Evolutionary conservation across 192 early-diverging fungal genomes (phyloP).

Genomic region (Backusella parvicylindrica): DNA sequence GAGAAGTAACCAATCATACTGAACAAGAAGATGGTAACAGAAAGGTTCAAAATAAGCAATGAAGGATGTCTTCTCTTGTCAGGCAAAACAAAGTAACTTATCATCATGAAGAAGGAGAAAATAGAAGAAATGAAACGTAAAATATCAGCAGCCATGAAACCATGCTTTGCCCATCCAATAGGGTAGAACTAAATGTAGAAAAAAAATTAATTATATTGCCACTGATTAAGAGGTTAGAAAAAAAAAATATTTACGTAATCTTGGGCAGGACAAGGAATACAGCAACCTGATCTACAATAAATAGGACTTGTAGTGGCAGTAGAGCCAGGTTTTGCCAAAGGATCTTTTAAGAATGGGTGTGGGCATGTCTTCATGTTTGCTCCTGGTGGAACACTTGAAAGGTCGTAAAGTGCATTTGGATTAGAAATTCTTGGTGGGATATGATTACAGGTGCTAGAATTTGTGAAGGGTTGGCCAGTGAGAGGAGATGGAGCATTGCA

Average conservation of each 20-base stretch:
- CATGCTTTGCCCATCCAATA: constrained; percentile 31
- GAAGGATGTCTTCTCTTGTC: constrained; percentile 47
- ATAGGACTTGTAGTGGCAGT: constrained; percentile 14
- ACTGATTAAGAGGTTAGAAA: neutral
- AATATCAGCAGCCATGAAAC: constrained; percentile 41
- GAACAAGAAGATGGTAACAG: constrained; percentile 46
- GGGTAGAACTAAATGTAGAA: constrained; percentile 33
- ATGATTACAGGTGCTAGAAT: neutral
- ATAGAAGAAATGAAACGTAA: constrained; percentile 41
- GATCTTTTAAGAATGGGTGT: constrained; percentile 40
- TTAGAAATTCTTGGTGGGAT: neutral
- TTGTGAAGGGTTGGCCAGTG: neutral
- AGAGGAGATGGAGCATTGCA: neutral
- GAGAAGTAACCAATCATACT: constrained; percentile 45
- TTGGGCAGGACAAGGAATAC: constrained; percentile 51
- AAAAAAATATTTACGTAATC: constrained; percentile 20
- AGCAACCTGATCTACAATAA: constrained; percentile 45
- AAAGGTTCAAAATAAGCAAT: constrained; percentile 44
- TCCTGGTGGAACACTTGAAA: constrained; percentile 12
- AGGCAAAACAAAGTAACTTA: constrained; percentile 45
- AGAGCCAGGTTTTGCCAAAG: constrained; percentile 16
- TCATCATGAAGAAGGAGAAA: constrained; percentile 35
- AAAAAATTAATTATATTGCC: neutral
- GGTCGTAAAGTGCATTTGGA: constrained; percentile 9
- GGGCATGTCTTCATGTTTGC: constrained; percentile 29